These are phyloP conservation scores for Coemansia sp. DNA, from an alignment of 192 early-diverging fungal species.

Conservation along the genomic window DNA sequence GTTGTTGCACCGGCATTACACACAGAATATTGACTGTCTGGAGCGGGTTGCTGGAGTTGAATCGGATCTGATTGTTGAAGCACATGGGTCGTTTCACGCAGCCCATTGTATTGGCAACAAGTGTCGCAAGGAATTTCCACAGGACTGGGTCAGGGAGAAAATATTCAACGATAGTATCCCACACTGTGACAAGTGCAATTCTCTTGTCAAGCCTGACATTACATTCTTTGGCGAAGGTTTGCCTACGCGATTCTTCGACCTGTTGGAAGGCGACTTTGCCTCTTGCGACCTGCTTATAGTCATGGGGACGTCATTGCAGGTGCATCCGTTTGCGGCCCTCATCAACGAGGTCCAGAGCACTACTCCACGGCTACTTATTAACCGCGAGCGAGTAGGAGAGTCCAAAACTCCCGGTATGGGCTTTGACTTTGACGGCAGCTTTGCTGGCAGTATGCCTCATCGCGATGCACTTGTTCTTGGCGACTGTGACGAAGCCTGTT, in stretches of 20 bases:
- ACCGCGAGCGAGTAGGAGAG: constrained; percentile 77
- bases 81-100: constrained; percentile 89
- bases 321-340: constrained; percentile 85
- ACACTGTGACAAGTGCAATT: constrained; percentile 62
- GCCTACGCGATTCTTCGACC: constrained; percentile 71
- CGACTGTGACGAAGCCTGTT: constrained; percentile 79
- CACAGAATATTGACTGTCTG: constrained; percentile 96
- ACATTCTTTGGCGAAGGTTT: constrained; percentile 94
- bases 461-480: constrained; percentile 81
- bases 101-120: constrained; percentile 67
- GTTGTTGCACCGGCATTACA: constrained; percentile 79
- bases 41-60: constrained; percentile 82
- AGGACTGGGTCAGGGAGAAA: constrained; percentile 51
- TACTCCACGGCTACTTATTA: constrained; percentile 88
- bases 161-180: constrained; percentile 66
- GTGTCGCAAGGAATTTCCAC: constrained; percentile 44
- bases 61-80: constrained; percentile 75
- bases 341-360: constrained; percentile 61
- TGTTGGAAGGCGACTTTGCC: constrained; percentile 66
- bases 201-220: constrained; percentile 90
- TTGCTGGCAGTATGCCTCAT: constrained; percentile 48
- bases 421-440: constrained; percentile 80
- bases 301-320: constrained; percentile 88
- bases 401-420: constrained; percentile 44
- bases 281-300: constrained; percentile 85